A percentile compares a stretch with the other conserved stretches of the same genome.
These are phyloP conservation scores for Cladosporium sp. DNA, from an alignment of 2,329 filamentous ascomycete genomes.

Conservation along the genomic window DNA sequence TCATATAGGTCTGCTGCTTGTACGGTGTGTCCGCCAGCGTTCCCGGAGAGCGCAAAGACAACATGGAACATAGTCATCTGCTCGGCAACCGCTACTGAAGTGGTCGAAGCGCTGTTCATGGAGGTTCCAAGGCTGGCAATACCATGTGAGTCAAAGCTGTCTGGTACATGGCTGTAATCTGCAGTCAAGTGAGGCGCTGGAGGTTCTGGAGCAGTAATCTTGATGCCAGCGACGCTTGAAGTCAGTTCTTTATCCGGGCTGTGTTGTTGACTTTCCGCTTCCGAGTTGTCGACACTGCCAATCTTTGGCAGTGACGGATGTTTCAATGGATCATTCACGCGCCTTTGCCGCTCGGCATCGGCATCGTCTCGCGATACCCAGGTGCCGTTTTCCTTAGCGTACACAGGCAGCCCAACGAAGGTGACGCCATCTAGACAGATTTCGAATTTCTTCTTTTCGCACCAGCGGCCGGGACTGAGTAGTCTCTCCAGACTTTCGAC, in stretches of 20 bases:
- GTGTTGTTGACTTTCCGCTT: slow-evolving; percentile 3
- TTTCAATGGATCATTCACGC: background rate
- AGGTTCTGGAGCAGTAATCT: background rate
- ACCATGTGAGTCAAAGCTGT: slow-evolving; percentile 25
- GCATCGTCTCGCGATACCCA: slow-evolving; percentile 21
- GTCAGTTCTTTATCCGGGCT: slow-evolving; percentile 5
- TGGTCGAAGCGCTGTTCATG: slow-evolving; percentile 27
- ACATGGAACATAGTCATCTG: slow-evolving; percentile 98
- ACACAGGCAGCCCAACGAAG: slow-evolving; percentile 78
- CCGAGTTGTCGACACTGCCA: background rate
- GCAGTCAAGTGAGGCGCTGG: slow-evolving; percentile 2
- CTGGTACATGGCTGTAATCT: slow-evolving; percentile 27
- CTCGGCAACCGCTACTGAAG: slow-evolving; percentile 30
- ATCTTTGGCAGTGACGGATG: slow-evolving; percentile 3
- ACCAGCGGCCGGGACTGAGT: slow-evolving; percentile 60
- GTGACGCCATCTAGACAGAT: slow-evolving; percentile 73
- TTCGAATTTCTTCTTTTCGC: slow-evolving; percentile 80
- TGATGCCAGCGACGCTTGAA: slow-evolving; percentile 4
- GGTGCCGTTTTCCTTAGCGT: slow-evolving; percentile 64
- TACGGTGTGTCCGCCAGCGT: background rate
- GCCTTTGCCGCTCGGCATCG: background rate
- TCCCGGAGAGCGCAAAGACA: slow-evolving; percentile 79
- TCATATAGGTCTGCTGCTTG: slow-evolving; percentile 66
- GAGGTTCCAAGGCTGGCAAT: slow-evolving; percentile 24
- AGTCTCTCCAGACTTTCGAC: slow-evolving; percentile 72